Evolutionary conservation across 352 stramenopile species (phyloP).

Genomic region (Phytopythium boreale): DNA sequence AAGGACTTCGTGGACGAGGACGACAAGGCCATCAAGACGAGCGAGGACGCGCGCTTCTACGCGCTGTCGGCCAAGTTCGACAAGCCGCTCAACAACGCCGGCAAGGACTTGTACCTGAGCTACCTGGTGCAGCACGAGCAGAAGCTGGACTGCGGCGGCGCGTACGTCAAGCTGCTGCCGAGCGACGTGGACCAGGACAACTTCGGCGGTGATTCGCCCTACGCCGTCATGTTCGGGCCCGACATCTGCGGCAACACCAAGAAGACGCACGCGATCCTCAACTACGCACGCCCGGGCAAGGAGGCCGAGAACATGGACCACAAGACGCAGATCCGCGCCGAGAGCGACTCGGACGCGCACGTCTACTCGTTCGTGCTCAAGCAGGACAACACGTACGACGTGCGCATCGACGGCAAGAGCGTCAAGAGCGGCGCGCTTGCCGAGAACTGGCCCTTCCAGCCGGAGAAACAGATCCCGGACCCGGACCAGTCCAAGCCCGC

Average conservation of each 20-base stretch:
- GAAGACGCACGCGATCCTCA: slow-evolving; percentile 98
- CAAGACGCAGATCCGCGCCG: slow-evolving; percentile 72
- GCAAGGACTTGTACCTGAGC: slow-evolving; percentile 92
- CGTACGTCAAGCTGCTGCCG: slow-evolving; percentile 99
- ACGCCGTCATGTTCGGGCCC: slow-evolving; percentile 99
- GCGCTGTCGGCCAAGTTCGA: slow-evolving; percentile 92
- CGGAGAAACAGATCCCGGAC: slow-evolving; percentile 96
- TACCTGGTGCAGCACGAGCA: slow-evolving; percentile 99
- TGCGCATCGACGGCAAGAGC: slow-evolving; percentile 96
- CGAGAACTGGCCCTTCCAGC: slow-evolving; percentile 96
- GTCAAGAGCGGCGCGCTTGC: slow-evolving; percentile 90
- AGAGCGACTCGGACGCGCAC: slow-evolving; percentile 90
- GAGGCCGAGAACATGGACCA: slow-evolving; percentile 93
- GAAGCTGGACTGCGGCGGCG: slow-evolving; percentile 97
- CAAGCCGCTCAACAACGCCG: slow-evolving; percentile 87
- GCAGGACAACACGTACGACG: slow-evolving; percentile 96
- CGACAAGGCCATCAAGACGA: slow-evolving; percentile 95
- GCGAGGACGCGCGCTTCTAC: slow-evolving; percentile 97
- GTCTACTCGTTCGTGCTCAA: slow-evolving; percentile 98
- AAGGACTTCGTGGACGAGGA: slow-evolving; percentile 88
- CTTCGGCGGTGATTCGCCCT: slow-evolving; percentile 95
- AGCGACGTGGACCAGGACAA: slow-evolving; percentile 88
- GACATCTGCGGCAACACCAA: slow-evolving; percentile 98
- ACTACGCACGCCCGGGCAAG: slow-evolving; percentile 94
- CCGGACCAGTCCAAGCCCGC: slow-evolving; percentile 94